phyloP scores from a whole-genome alignment of 768 basidiomycete species.

The Coprinopsis cinerea region DNA sequence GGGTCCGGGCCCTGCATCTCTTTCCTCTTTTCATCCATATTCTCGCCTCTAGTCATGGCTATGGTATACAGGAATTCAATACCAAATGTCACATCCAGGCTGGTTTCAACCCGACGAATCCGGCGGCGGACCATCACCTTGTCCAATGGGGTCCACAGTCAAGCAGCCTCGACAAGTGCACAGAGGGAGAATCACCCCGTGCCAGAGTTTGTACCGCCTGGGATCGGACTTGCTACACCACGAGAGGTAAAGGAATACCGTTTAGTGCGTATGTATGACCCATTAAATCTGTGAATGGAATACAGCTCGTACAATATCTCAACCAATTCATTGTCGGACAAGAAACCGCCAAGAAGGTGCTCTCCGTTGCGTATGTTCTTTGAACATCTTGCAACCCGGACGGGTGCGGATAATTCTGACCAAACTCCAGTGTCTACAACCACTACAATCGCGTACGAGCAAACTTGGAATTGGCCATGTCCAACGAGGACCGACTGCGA shows the following conservation, averaged over 20 bases:
- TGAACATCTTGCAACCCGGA: neutral
- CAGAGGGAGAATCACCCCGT: too few relatives aligned
- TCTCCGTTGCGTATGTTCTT: constrained; percentile 80
- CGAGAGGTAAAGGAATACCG: constrained; percentile 31
- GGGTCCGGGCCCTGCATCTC: neutral
- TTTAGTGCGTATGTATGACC: too few relatives aligned
- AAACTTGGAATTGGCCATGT: constrained; percentile 49
- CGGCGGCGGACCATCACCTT: too few relatives aligned
- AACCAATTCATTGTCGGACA: constrained; percentile 91
- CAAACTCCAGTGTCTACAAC: constrained; percentile 71
- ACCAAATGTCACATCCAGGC: neutral
- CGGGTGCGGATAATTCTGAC: neutral
- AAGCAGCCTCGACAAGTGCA: constrained; percentile 23
- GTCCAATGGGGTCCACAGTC: constrained; percentile 56
- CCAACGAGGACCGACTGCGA: constrained; percentile 25
- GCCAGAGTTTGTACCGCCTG: constrained; percentile 29
- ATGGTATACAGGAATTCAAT: neutral
- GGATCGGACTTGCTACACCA: constrained; percentile 52
- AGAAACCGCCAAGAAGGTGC: constrained; percentile 85
- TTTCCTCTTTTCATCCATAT: neutral
- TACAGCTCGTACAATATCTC: constrained; percentile 76
- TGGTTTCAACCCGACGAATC: neutral
- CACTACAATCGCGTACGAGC: constrained; percentile 87
- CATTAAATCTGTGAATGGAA: too few relatives aligned
- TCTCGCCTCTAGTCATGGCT: neutral